Evolutionary conservation across 2,329 filamentous ascomycete genomes (phyloP), one percentile per base, ranked within the genome.

Genomic region (Diplodia scrobiculata): DNA sequence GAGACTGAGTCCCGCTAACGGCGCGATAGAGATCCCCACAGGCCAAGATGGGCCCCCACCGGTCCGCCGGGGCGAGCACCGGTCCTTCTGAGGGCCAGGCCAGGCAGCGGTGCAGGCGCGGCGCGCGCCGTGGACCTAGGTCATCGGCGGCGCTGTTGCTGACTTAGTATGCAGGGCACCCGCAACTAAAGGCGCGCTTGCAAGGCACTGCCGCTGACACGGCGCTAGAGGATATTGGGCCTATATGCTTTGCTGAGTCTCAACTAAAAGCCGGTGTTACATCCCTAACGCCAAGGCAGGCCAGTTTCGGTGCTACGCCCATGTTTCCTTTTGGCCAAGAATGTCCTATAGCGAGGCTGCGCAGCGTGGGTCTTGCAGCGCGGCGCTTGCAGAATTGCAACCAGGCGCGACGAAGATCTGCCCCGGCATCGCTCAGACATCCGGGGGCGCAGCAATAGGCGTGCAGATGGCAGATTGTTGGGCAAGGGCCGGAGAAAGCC

Each of bases 171-270:
- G 58, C 58, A 62, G 58, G 58, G 58, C 58, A 50, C 45, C 58
- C 58, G 58, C 58, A 47, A 62, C 58, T 62, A 50, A 32, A 50
- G 9, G 45, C 11, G 38, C 58, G 25, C 58, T 62, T 62, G 58
- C 58, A 50, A 62, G 58, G 58, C 58, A 62, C 58, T 62, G 58
- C 58, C 58, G 58, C 58, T 62, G 58, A 50, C 58, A 62, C 58
- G 58, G 45, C 58, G 58, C 58, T 62, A 62, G 58, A 47, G 58
- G 45, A 36, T 62, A 50, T 50, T 62, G 58, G 58, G 58, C 58
- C 58, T 62, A 62, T 62, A 62, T 62, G 58, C 58, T 62, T 62
- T 32, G 58, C 58, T 34, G 41, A 62, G 58, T 62, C 58, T 62
- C 58, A 62, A 50, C 41, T 47, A 36, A 50, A 32, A 47, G 27